These are phyloP conservation scores for Protea cynaroides DNA, from an alignment of 164 flowering plant species.

Conservation along the genomic window DNA sequence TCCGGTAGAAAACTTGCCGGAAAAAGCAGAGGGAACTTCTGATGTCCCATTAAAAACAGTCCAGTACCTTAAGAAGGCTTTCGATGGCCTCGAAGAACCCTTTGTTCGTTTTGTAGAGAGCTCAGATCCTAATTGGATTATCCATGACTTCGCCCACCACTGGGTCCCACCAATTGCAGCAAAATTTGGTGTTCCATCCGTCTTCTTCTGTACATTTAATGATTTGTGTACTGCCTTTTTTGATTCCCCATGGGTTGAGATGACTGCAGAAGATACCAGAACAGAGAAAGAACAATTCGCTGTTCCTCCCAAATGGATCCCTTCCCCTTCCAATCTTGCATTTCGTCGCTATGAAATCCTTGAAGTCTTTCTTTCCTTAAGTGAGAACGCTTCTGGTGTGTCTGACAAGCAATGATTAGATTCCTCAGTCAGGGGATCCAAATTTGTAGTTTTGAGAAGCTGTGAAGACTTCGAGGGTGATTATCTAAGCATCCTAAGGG, in stretches of 20 bases:
- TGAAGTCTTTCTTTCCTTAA: conserved; percentile 8
- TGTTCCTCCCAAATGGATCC: conserved; percentile 44
- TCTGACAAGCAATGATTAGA: conserved; percentile 29
- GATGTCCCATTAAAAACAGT: conserved; percentile 13
- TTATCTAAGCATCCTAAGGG: conserved; percentile 29
- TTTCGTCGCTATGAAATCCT: conserved; percentile 31
- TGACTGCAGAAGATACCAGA: not conserved
- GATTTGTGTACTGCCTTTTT: conserved; percentile 28
- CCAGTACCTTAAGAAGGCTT: conserved; percentile 21
- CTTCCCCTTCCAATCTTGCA: conserved; percentile 25
- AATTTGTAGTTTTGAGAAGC: conserved; percentile 36
- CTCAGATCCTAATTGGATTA: conserved; percentile 39
- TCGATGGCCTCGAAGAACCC: conserved; percentile 19
- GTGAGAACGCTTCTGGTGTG: conserved; percentile 19
- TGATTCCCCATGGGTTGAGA: conserved; percentile 32
- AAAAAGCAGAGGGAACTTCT: conserved; percentile 22
- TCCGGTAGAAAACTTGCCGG: conserved; percentile 6
- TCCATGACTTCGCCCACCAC: conserved; percentile 48
- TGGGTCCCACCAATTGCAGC: conserved; percentile 48
- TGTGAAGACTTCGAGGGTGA: conserved; percentile 49
- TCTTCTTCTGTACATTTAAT: conserved; percentile 33
- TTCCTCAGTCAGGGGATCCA: conserved; percentile 16
- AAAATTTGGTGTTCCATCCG: conserved; percentile 22
- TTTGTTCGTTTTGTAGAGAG: conserved; percentile 25
- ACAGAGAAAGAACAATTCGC: conserved; percentile 23